Conservation (phyloP, 78 protist species). For the Chrysochromulina tobinii region DNA sequence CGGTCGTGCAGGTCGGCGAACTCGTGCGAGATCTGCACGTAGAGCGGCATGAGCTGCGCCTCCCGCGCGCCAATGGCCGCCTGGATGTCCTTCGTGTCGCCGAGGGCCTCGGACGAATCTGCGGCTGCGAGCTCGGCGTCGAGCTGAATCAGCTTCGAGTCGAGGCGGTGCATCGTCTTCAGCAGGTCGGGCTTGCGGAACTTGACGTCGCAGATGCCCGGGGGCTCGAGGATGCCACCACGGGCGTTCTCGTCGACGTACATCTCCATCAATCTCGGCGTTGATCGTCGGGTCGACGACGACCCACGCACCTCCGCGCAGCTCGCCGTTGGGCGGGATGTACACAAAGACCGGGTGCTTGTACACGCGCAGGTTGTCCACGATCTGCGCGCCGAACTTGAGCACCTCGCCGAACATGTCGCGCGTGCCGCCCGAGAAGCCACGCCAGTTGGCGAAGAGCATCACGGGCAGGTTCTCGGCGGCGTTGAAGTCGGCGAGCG, state of each 20-base stretch:
- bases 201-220: slow-evolving; percentile 87
- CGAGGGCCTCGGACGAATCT: neutral
- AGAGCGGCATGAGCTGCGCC: slow-evolving; percentile 6
- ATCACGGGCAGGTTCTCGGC: slow-evolving; percentile 69
- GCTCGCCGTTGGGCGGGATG: slow-evolving; percentile 74
- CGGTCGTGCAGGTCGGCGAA: slow-evolving; percentile 96
- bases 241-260: slow-evolving; percentile 82
- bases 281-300: slow-evolving; percentile 94
- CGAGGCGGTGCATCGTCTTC: slow-evolving; percentile 79
- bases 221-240: slow-evolving; percentile 95
- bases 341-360: slow-evolving; percentile 89
- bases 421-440: slow-evolving; percentile 96
- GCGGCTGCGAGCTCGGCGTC: neutral
- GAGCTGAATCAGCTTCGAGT: slow-evolving; percentile 34
- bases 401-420: slow-evolving; percentile 97
- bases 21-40: slow-evolving; percentile 76
- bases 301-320: slow-evolving; percentile 91
- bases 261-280: slow-evolving; percentile 88
- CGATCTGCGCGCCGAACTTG: slow-evolving; percentile 93
- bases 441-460: slow-evolving; percentile 97
- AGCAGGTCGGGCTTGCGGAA: slow-evolving; percentile 67
- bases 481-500: slow-evolving; percentile 84
- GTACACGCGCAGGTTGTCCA: slow-evolving; percentile 85
- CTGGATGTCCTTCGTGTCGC: neutral
- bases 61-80: slow-evolving; percentile 28